Conservation (phyloP, 345 rosid genomes). For the Heritiera fomes region DNA sequence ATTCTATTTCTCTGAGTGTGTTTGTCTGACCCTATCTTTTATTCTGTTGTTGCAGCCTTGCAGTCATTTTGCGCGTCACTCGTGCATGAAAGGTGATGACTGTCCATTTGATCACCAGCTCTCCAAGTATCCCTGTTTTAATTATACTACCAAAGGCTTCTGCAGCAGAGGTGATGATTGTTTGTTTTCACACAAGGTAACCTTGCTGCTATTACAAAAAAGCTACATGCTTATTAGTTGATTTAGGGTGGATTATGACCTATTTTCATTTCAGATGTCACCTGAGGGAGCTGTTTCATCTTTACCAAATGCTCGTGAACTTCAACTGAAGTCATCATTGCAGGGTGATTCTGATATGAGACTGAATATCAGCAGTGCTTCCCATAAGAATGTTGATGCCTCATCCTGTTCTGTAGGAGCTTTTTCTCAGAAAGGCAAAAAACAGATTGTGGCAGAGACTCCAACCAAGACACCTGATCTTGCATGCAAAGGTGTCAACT, state of each 20-base stretch:
- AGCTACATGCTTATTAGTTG: slow-evolving; percentile 1
- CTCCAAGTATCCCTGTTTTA: slow-evolving; percentile 76
- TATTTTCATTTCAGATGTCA: slow-evolving; percentile 31
- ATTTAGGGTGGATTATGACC: slow-evolving; percentile 4
- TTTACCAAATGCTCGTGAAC: slow-evolving; percentile 25
- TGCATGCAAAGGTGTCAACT: slow-evolving; percentile 51
- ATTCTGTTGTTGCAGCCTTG: slow-evolving; percentile 73
- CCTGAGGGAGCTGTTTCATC: slow-evolving; percentile 37
- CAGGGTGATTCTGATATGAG: slow-evolving; percentile 26
- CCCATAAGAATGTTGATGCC: slow-evolving; percentile 14
- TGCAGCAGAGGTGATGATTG: slow-evolving; percentile 76
- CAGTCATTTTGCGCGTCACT: slow-evolving; percentile 71
- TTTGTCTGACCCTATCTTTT: neutral
- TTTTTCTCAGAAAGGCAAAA: slow-evolving; percentile 25
- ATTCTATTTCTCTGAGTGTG: neutral
- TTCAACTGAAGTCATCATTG: slow-evolving; percentile 28
- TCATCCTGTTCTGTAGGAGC: slow-evolving; percentile 16
- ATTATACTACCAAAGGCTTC: slow-evolving; percentile 50
- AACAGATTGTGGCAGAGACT: slow-evolving; percentile 22
- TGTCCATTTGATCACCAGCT: slow-evolving; percentile 94
- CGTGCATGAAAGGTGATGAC: slow-evolving; percentile 88
- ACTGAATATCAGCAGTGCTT: slow-evolving; percentile 14
- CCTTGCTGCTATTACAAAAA: slow-evolving; percentile 12
- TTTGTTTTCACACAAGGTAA: slow-evolving; percentile 90
- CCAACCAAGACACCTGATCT: slow-evolving; percentile 21